A percentile compares a stretch with the other conserved stretches of the same genome.
Evolutionary conservation across 352 stramenopile species (phyloP).

Genomic region (Globisporangium sylvaticum): DNA sequence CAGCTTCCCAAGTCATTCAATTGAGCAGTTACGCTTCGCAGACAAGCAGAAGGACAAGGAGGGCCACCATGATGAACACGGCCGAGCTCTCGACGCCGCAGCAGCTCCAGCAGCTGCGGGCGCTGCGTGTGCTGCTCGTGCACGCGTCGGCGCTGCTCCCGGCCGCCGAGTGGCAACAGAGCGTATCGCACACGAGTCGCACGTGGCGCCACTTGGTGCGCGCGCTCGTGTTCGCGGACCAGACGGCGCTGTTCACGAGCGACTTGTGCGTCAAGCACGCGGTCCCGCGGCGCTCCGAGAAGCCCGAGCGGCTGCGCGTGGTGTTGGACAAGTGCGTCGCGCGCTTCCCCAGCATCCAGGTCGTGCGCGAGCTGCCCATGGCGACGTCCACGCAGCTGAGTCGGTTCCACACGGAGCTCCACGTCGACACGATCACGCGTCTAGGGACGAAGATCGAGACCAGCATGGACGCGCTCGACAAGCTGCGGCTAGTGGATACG

Average conservation of each 20-base stretch:
- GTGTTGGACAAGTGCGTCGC: conserved; percentile 30
- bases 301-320: conserved; percentile 46
- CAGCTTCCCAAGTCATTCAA: background rate
- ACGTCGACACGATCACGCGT: conserved; percentile 48
- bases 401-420: conserved; percentile 51
- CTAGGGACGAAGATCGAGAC: conserved; percentile 56
- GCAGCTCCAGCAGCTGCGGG: background rate
- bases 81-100: background rate
- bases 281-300: conserved; percentile 37
- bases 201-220: conserved; percentile 25
- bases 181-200: conserved; percentile 16
- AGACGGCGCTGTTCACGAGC: conserved; percentile 47
- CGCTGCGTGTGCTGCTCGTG: conserved; percentile 3
- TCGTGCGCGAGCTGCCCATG: conserved; percentile 20
- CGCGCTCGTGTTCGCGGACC: conserved; percentile 22
- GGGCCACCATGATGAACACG: conserved; percentile 11
- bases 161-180: background rate
- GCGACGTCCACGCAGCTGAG: conserved; percentile 48
- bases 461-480: conserved; percentile 53
- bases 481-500: background rate
- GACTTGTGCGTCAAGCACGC: conserved; percentile 43
- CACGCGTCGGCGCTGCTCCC: background rate
- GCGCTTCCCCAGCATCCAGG: conserved; percentile 33
- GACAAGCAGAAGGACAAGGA: background rate
- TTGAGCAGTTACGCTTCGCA: background rate